Base-by-base conservation (phyloP, 768 basidiomycete genomes). In the Podaxis sp. region DNA sequence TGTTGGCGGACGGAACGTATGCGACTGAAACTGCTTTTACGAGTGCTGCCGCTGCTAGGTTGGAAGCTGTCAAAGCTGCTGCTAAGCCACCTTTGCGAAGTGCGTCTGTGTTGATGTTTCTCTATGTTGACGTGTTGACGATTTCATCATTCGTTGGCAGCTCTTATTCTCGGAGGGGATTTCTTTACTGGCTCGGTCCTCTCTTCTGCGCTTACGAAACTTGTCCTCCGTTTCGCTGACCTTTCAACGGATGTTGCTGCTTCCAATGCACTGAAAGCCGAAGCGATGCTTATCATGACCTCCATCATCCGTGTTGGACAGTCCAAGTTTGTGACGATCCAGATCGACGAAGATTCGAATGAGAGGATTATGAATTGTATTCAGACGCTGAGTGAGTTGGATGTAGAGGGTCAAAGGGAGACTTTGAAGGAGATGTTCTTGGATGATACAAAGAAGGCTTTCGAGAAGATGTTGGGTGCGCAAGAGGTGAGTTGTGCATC, bases 261-360 rank as follows among this genome's bases (percentile, higher is more conserved):
- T 40, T 77, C 80, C 48, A 96, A 99, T 69, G 77, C 84, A 5
- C 77, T 98, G 5, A 85, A 91, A 30, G 97, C 97, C 12, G 96
- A 99, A 82, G 88, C 93, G 4, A 98, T 99, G 93, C 83, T 99
- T 59, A 94, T 99, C 73, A 98, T 99, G 97, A 89, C 95, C 1
- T 97, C 95, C 8, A 82, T 95, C 72, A 92, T 99, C 71, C 94
- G 97, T 53, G 93, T 98, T 60, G 97, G 97, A 40, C 96, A 99
- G 77, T 96, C 95, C 59, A 96, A 96, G 72, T 96, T 96, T 68
- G 92, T 90, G 49, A 87, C 92, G 0, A 89, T 88, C 1, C 91
- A 93, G n/a, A 99, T 99, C 67, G 97, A 99, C 78, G 97, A 99
- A 73, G 97, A 99, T 74, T 96, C 95, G 4, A 90, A 87, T 67